phyloP scores from a whole-genome alignment of 352 stramenopile species.

The Albugo laibachii region DNA sequence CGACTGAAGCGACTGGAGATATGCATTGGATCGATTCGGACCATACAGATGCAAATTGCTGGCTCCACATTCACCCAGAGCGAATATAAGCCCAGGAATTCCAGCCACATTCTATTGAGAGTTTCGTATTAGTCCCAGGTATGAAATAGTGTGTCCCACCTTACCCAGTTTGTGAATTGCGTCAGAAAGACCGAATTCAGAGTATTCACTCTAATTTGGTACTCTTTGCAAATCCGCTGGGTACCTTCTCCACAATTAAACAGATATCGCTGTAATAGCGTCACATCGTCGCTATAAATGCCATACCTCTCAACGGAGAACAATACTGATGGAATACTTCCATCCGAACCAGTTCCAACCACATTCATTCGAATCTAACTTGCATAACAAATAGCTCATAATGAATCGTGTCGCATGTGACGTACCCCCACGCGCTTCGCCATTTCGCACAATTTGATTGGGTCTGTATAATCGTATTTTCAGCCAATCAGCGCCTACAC shows the following conservation, averaged over 20 bases:
- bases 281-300: conserved; percentile 37
- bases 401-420: no score
- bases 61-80: conserved; percentile 26
- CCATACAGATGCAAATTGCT: conserved; percentile 25
- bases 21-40: conserved; percentile 15
- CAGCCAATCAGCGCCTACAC: no score
- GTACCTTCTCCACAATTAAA: conserved; percentile 61
- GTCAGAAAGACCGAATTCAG: conserved; percentile 50
- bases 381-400: neutral
- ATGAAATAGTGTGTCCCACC: neutral
- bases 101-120: conserved; percentile 31
- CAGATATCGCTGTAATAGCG: conserved; percentile 33
- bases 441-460: no score
- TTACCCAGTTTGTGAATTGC: conserved; percentile 31
- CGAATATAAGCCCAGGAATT: conserved; percentile 41
- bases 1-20: conserved; percentile 30
- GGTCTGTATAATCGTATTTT: neutral
- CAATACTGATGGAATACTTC: conserved; percentile 43
- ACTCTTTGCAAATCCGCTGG: conserved; percentile 41
- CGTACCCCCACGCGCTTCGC: no score
- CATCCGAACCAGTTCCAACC: conserved; percentile 34
- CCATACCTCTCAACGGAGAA: conserved; percentile 42
- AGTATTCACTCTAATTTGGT: conserved; percentile 43
- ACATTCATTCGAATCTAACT: conserved; percentile 11
- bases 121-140: neutral